Evolutionary conservation across 306 rosid species (phyloP).

Genomic region (Cotoneaster glaucophyllus): DNA sequence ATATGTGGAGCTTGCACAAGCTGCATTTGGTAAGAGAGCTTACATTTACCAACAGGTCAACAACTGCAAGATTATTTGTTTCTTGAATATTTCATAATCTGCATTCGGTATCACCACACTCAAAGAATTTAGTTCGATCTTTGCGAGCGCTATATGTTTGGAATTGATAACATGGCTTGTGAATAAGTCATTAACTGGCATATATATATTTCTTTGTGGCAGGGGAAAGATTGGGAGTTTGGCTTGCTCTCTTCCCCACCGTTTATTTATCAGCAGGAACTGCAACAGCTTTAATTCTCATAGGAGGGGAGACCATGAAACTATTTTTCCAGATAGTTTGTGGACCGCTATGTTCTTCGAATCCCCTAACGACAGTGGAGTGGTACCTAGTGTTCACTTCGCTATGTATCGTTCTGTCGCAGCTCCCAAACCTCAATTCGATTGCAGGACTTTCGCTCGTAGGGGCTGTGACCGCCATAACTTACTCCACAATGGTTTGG

Average conservation of each 20-base stretch:
- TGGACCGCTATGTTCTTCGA: conserved; percentile 80
- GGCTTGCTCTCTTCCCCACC: conserved; percentile 97
- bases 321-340: conserved; percentile 91
- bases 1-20: conserved; percentile 95
- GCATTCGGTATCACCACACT: background rate
- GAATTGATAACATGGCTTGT: background rate
- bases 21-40: conserved; percentile 81
- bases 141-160: background rate
- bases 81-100: background rate
- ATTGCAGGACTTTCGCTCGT: conserved; percentile 93
- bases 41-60: background rate
- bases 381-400: conserved; percentile 98
- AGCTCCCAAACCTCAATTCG: conserved; percentile 97
- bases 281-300: conserved; percentile 91
- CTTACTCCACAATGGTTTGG: conserved; percentile 97
- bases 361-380: conserved; percentile 91
- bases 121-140: background rate
- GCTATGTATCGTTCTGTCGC: conserved; percentile 84
- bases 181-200: background rate
- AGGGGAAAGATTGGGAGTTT: conserved; percentile 96
- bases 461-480: conserved; percentile 97
- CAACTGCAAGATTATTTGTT: background rate
- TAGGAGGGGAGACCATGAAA: conserved; percentile 99
- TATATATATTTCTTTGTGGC: conserved; percentile 15
- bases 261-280: conserved; percentile 98